Evolutionary conservation across 192 early-diverging fungal species (phyloP), one percentile per base, ranked within the genome.

Genomic region (Powellomyces hirtus): DNA sequence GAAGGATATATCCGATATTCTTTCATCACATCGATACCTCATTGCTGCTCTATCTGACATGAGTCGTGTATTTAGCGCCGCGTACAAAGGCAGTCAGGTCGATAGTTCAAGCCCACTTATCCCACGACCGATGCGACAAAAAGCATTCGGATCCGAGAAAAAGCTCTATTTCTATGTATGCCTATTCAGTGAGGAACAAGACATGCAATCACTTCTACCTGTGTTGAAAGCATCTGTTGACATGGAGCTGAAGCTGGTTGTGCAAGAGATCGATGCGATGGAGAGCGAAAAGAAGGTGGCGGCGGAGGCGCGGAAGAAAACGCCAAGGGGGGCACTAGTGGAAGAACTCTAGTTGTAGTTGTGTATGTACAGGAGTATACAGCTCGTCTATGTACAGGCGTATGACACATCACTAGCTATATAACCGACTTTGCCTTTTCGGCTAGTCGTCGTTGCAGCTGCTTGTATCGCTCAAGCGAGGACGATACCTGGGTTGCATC

Each of bases 121-220:
- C 18, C 70, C 70, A 14, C 70, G 62, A 8, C 38, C 70, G 7
- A 53, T 59, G 55, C 61, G 62, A 16, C 50, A 38, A n/a, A 30
- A 42, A 1, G 38, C 45, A 18, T 59, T 72, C 31, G 56, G 62
- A 27, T 55, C 62, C 1, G 14, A 27, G 30, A 64, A 59, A 24
- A 72, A 72, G 37, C 27, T 65, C 31, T 72, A 64, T 35, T 72
- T 64, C 22, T 72, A 72, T 34, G 22, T 71, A 40, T 60, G 38
- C 30, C 45, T 69, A 10, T 22, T 69, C 24, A 30, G 46, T n/a
- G 37, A 61, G n/a, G 11, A 1, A 13, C 22, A 22, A 1, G 34
- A 34, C 60, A 27, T 68, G 20, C 27, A 11, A 20, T 24, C 6
- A 14, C 22, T 31, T 5, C 4, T 69, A 18, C 20, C 36, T 6